Base-by-base conservation (phyloP, 352 stramenopile species). In the Aphanomyces cochlioides region DNA sequence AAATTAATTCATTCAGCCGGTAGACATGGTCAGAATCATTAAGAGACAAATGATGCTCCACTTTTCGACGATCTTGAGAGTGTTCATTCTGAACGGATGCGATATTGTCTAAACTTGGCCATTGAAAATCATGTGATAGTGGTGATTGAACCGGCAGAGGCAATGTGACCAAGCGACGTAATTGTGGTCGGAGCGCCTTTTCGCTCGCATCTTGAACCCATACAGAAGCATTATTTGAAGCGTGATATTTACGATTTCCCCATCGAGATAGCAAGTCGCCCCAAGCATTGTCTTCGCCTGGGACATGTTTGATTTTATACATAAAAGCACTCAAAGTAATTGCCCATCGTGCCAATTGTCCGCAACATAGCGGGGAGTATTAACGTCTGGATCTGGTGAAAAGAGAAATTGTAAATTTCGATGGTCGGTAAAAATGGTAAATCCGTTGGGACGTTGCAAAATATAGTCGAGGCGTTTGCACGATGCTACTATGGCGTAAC, bases 281-380 rank as follows among this genome's bases (percentile, higher is more conserved):
- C 76, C 76, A 79, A 12, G 75, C 68, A 19, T 81, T 79, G 3
- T 67, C 67, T 1, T 77, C 67, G 3, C 74, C 72, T 5, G 68
- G 3, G 17, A 79, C 54, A 59, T 74, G 67, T 4, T 78, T 66
- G 15, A 81, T 74, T 19, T 56, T 28, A 28, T 28, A 28, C 2
- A 2, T 28, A 28, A 28, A 2, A 28, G 28, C 28, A 28, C 43
- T 57, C 57, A 79, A 47, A 2, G 53, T 60, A 1, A 68, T 56
- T 2, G 73, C 59, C 76, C 74, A 81, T 2, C 74, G 56, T 50
- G 75, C 63, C 4, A 79, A 53, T 81, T 81, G 66, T 79, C 68
- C 0, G 68, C 76, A 40, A 78, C 72, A 28, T 28, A 28, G 28
- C 2, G 28, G 28, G 28, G 28, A 2, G 28, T 2, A 28, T 28